These are phyloP conservation scores for Phytophthora ramorum DNA, from an alignment of 352 stramenopile genomes.

Conservation along the genomic window DNA sequence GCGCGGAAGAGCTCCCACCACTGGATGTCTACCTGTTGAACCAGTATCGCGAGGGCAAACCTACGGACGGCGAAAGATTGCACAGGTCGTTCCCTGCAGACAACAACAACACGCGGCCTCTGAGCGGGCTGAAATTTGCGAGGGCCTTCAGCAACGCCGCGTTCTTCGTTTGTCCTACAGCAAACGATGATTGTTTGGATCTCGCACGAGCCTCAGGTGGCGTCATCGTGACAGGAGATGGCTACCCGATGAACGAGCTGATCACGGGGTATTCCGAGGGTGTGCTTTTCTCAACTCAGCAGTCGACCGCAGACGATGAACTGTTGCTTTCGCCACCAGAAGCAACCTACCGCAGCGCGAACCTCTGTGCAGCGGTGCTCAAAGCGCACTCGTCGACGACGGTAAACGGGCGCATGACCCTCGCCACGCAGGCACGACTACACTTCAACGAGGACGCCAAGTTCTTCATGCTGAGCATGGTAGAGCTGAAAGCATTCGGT, in stretches of 20 bases:
- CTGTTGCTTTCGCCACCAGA: slow-evolving; percentile 9
- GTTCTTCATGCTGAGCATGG: slow-evolving; percentile 52
- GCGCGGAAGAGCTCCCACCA: slow-evolving; percentile 49
- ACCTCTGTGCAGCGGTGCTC: slow-evolving; percentile 26
- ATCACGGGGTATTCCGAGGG: slow-evolving; percentile 16
- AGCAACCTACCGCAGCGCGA: slow-evolving; percentile 2
- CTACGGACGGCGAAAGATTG: slow-evolving; percentile 19
- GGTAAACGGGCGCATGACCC: slow-evolving; percentile 22
- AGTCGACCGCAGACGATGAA: not conserved
- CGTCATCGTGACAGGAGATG: slow-evolving; percentile 54
- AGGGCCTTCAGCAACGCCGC: slow-evolving; percentile 38
- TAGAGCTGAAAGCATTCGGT: slow-evolving; percentile 32
- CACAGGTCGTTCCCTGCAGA: slow-evolving; percentile 25
- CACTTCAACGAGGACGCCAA: slow-evolving; percentile 57
- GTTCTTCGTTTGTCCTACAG: slow-evolving; percentile 66
- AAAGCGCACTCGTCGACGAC: slow-evolving; percentile 19
- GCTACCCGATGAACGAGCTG: slow-evolving; percentile 68
- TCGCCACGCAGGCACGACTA: slow-evolving; percentile 29
- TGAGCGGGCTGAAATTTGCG: slow-evolving; percentile 39
- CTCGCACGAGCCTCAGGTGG: slow-evolving; percentile 52
- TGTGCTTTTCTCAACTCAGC: slow-evolving; percentile 18
- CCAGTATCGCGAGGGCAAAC: slow-evolving; percentile 6
- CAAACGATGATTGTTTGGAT: slow-evolving; percentile 66
- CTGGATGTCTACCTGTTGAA: slow-evolving; percentile 43
- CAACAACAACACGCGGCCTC: slow-evolving; percentile 22